A percentile compares a stretch with the other conserved stretches of the same genome.
Evolutionary conservation across 1,284 basidiomycete species (phyloP).

Genomic region (Leccinum brunneo-olivaceum): DNA sequence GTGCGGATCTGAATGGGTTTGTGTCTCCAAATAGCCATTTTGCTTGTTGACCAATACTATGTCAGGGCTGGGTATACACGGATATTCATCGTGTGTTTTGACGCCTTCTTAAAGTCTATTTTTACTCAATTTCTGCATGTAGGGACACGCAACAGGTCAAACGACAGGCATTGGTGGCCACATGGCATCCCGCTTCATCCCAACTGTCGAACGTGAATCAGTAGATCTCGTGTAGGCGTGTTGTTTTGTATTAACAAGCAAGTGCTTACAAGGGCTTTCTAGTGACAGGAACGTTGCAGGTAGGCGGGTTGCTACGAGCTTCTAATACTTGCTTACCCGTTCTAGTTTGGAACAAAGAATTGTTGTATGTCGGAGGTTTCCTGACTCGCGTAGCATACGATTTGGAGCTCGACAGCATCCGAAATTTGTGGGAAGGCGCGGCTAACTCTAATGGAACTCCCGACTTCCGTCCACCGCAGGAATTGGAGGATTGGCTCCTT

Average conservation of each 20-base stretch:
- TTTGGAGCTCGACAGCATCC: constrained; percentile 65
- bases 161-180: constrained; percentile 93
- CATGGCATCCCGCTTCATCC: constrained; percentile 89
- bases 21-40: constrained; percentile 17
- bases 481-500: constrained; percentile 48
- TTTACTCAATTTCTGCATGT: constrained; percentile 3
- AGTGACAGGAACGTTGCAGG: constrained; percentile 75
- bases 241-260: not conserved
- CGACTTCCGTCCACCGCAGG: constrained; percentile 29
- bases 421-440: constrained; percentile 50
- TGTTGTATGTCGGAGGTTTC: constrained; percentile 79
- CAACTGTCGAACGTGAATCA: constrained; percentile 94
- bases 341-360: constrained; percentile 82
- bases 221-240: constrained; percentile 59
- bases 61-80: constrained; percentile 56
- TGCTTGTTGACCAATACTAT: constrained; percentile 10
- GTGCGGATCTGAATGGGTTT: constrained; percentile 78
- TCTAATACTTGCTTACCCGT: not conserved
- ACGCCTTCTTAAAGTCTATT: not conserved
- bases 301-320: constrained; percentile 28
- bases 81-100: constrained; percentile 65
- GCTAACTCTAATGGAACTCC: constrained; percentile 23
- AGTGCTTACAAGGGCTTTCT: constrained; percentile 6
- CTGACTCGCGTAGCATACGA: constrained; percentile 84
- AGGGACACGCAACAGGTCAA: constrained; percentile 83